Evolutionary conservation across 345 rosid species (phyloP).

Genomic region (Lumnitzera racemosa): DNA sequence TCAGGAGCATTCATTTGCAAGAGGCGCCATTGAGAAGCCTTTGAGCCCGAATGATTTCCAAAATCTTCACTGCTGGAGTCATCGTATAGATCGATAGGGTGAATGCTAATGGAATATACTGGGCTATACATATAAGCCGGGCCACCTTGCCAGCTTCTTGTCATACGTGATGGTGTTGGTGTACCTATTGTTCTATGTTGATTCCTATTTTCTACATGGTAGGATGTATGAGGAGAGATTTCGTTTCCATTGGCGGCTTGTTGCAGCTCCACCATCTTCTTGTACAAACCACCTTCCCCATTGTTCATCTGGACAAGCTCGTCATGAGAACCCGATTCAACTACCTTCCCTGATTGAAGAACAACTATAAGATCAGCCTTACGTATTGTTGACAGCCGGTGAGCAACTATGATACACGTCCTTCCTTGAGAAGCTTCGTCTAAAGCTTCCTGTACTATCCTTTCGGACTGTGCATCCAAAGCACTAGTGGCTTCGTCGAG

Average conservation of each 20-base stretch:
- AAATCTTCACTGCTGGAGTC: slow-evolving; percentile 7
- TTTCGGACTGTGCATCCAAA: slow-evolving; percentile 42
- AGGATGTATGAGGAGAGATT: slow-evolving; percentile 1
- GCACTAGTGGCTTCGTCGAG: slow-evolving; percentile 47
- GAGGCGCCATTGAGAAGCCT: slow-evolving; percentile 24
- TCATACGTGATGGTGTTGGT: slow-evolving; percentile 7
- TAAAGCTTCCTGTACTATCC: slow-evolving; percentile 42
- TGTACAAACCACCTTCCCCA: slow-evolving; percentile 25
- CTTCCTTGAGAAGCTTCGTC: slow-evolving; percentile 44
- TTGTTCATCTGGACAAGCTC: slow-evolving; percentile 32
- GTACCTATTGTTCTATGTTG: background rate
- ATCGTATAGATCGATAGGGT: slow-evolving; percentile 6
- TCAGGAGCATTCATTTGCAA: slow-evolving; percentile 35
- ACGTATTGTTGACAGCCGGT: slow-evolving; percentile 38
- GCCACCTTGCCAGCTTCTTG: slow-evolving; percentile 22
- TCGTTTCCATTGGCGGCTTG: slow-evolving; percentile 14
- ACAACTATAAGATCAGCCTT: slow-evolving; percentile 35
- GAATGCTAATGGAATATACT: slow-evolving; percentile 16
- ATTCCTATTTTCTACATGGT: slow-evolving; percentile 2
- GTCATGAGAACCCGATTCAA: slow-evolving; percentile 44
- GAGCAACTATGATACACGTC: slow-evolving; percentile 44
- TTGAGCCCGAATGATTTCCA: slow-evolving; percentile 3
- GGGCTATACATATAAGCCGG: slow-evolving; percentile 26
- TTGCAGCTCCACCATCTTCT: slow-evolving; percentile 40
- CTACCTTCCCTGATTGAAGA: slow-evolving; percentile 31